Percentiles rank a stretch among this genome's conserved stretches.
phyloP scores from a whole-genome alignment of 805 yeast species.

The Wickerhamiella spandovensis region DNA sequence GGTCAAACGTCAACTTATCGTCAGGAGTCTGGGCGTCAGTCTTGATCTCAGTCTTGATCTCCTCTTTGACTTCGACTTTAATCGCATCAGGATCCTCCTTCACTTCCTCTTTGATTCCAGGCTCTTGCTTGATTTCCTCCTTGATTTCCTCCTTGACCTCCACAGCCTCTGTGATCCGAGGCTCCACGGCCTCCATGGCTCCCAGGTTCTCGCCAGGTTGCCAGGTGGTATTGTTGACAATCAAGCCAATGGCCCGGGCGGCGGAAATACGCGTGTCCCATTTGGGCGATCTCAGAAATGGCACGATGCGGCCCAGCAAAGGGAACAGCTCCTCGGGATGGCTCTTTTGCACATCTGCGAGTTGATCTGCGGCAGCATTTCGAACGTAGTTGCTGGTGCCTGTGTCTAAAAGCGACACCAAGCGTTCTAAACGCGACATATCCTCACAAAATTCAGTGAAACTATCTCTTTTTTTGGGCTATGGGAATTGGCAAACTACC shows the following conservation, averaged over 20 bases:
- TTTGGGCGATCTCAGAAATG: conserved; percentile 64
- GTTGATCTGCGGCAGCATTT: conserved; percentile 93
- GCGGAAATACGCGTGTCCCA: conserved; percentile 98
- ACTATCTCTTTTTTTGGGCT: neutral
- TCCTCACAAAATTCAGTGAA: neutral
- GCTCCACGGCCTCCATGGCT: conserved; percentile 13
- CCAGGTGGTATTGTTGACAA: conserved; percentile 74
- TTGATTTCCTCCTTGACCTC: conserved; percentile 16
- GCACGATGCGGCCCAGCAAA: conserved; percentile 77
- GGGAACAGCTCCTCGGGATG: conserved; percentile 89
- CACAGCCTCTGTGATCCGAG: conserved; percentile 3
- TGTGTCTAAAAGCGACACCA: conserved; percentile 52
- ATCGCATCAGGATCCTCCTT: conserved; percentile 8
- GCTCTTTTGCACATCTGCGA: conserved; percentile 82
- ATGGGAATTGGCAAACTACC: neutral
- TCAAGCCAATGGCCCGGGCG: conserved; percentile 89
- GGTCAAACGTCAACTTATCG: conserved; percentile 20
- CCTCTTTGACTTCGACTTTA: conserved; percentile 14
- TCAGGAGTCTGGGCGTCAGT: conserved; percentile 8
- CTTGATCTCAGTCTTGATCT: neutral
- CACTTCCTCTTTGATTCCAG: neutral
- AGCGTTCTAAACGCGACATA: conserved; percentile 22
- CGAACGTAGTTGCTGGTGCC: conserved; percentile 91
- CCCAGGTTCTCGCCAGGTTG: conserved; percentile 51
- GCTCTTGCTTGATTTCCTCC: neutral